phyloP scores from a whole-genome alignment of 495 filamentous ascomycete species.

The Trichoderma parareesei region DNA sequence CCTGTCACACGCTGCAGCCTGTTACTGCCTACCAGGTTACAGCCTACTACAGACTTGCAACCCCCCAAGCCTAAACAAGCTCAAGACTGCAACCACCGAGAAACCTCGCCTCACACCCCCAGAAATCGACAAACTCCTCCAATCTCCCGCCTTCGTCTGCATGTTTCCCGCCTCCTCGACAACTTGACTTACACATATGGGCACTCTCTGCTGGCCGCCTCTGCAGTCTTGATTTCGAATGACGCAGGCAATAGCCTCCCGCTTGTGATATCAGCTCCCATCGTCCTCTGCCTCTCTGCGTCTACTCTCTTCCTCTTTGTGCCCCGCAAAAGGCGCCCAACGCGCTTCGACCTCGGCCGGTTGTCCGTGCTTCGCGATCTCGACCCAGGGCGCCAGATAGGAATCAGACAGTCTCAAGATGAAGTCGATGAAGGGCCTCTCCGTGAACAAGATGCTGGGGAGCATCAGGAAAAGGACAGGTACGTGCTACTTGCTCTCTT shows the following conservation, averaged over 20 bases:
- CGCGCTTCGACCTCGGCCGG: not conserved
- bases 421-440: slow-evolving; percentile 35
- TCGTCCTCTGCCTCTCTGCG: not conserved
- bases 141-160: no score
- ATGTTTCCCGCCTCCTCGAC: no score
- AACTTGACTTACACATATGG: not conserved
- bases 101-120: no score
- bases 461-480: slow-evolving; percentile 36
- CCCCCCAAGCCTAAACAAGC: no score
- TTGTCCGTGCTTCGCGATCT: not conserved
- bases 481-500: slow-evolving; percentile 12
- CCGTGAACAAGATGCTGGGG: slow-evolving; percentile 47
- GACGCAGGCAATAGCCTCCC: not conserved
- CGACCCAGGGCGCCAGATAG: not conserved
- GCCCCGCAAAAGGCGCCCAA: slow-evolving; percentile 8
- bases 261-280: not conserved
- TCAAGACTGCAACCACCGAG: no score
- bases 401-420: slow-evolving; percentile 3
- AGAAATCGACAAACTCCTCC: no score
- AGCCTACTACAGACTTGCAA: no score
- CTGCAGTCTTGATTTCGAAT: not conserved
- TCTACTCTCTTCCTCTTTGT: not conserved
- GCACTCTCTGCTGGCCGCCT: not conserved
- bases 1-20: no score
- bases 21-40: no score